A percentile compares a stretch with the other conserved stretches of the same genome.
phyloP scores from a whole-genome alignment of 1,139 yeast genomes.

The Candida neerlandica region DNA sequence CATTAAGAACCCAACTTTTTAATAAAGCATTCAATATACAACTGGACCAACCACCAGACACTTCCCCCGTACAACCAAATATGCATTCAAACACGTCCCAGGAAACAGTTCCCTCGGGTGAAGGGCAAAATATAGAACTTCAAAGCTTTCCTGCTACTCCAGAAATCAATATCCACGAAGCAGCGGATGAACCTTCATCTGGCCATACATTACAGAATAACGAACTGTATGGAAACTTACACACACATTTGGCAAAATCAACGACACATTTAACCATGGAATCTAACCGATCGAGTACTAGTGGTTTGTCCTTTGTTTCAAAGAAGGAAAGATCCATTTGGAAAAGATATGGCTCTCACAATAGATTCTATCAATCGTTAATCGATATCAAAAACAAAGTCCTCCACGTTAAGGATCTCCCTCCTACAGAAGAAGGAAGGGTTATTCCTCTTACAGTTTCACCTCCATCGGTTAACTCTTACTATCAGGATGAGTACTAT shows the following conservation, averaged over 20 bases:
- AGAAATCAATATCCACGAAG: constrained; percentile 18
- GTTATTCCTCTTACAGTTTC: constrained; percentile 64
- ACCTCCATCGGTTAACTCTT: constrained; percentile 29
- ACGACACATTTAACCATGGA: constrained; percentile 32
- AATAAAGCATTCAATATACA: constrained; percentile 44
- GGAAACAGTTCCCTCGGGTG: background rate
- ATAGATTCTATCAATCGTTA: constrained; percentile 20
- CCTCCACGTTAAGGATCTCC: constrained; percentile 45
- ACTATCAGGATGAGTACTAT: constrained; percentile 33
- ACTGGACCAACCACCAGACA: constrained; percentile 6
- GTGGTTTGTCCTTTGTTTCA: constrained; percentile 24
- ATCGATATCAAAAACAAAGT: constrained; percentile 32
- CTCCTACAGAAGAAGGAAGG: constrained; percentile 71
- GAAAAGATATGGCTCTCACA: constrained; percentile 17
- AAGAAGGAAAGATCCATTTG: constrained; percentile 19
- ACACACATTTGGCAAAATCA: constrained; percentile 25
- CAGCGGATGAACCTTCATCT: constrained; percentile 9
- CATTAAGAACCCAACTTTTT: constrained; percentile 73
- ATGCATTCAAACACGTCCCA: background rate
- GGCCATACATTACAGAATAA: constrained; percentile 7
- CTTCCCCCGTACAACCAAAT: background rate
- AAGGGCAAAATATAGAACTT: constrained; percentile 11
- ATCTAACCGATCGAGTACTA: constrained; percentile 22
- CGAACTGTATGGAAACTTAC: constrained; percentile 7
- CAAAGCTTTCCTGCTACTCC: constrained; percentile 15